Conservation (phyloP, 257 asterid species). For the Nicotiana sylvestris region DNA sequence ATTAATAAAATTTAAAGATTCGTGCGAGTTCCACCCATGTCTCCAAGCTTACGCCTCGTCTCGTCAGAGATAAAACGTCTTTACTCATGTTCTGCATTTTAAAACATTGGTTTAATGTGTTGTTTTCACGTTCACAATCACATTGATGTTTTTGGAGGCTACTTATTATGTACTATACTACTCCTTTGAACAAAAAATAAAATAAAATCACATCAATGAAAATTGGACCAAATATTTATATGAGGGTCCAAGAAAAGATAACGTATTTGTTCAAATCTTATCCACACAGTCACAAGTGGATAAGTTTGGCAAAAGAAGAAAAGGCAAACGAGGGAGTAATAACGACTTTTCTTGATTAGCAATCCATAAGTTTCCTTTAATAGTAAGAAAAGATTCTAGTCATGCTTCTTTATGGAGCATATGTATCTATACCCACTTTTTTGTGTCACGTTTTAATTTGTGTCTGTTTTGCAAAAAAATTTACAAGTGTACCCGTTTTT, state of each 20-base stretch:
- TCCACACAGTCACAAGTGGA: not conserved
- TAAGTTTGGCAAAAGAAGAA: not conserved
- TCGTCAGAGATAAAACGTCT: too few relatives aligned
- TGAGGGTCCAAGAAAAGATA: not conserved
- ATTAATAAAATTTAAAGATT: too few relatives aligned
- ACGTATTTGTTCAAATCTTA: conserved; percentile 3
- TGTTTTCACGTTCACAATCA: not conserved
- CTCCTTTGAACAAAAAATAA: not conserved
- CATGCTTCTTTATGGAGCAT: not conserved
- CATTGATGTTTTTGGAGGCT: not conserved
- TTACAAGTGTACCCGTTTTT: too few relatives aligned
- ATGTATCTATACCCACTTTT: too few relatives aligned
- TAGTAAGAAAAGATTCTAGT: not conserved
- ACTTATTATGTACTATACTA: too few relatives aligned
- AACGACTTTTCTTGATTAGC: not conserved
- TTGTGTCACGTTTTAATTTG: too few relatives aligned
- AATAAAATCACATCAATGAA: not conserved
- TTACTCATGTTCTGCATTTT: too few relatives aligned
- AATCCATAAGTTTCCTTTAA: not conserved
- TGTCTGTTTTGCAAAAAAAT: too few relatives aligned
- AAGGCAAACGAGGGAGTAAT: not conserved
- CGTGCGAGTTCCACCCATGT: too few relatives aligned
- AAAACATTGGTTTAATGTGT: too few relatives aligned
- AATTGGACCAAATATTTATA: not conserved
- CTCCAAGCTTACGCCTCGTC: too few relatives aligned